Evolutionary conservation across 106 monocot species (phyloP).

Genomic region (Dendrobium officinale): DNA sequence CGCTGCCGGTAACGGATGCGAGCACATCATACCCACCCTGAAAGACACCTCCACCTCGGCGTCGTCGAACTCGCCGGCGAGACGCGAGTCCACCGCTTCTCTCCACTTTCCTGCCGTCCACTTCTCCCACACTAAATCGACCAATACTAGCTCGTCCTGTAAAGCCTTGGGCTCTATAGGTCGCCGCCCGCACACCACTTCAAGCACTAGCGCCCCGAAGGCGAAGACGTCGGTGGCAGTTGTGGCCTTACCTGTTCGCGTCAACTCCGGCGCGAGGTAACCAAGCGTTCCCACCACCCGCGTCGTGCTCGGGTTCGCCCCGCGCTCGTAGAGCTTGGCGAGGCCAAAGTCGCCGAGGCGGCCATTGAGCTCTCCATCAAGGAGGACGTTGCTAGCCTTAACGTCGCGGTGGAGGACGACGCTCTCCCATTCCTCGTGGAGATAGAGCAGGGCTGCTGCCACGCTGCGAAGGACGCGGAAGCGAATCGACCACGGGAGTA

Average conservation of each 20-base stretch:
- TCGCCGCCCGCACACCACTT: slow-evolving; percentile 13
- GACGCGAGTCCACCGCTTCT: slow-evolving; percentile 42
- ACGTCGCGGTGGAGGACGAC: slow-evolving; percentile 42
- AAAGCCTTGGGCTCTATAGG: slow-evolving; percentile 1
- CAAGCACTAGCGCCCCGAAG: slow-evolving; percentile 14
- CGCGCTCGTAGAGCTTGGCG: slow-evolving; percentile 19
- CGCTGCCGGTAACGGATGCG: not conserved
- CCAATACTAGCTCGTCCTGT: slow-evolving; percentile 8
- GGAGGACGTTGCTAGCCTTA: slow-evolving; percentile 59
- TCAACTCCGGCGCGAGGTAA: slow-evolving; percentile 19
- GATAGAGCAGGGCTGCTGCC: slow-evolving; percentile 69
- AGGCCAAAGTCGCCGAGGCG: slow-evolving; percentile 22
- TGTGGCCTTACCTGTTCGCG: slow-evolving; percentile 6
- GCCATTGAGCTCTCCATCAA: slow-evolving; percentile 17
- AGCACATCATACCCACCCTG: slow-evolving; percentile 21
- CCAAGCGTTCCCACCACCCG: slow-evolving; percentile 64
- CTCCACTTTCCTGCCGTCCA: slow-evolving; percentile 6
- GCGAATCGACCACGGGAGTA: slow-evolving; percentile 38
- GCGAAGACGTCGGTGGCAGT: slow-evolving; percentile 18
- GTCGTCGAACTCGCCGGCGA: slow-evolving; percentile 16
- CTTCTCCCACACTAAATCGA: slow-evolving; percentile 33
- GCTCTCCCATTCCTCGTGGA: slow-evolving; percentile 74
- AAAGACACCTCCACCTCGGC: slow-evolving; percentile 7
- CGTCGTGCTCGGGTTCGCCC: slow-evolving; percentile 48
- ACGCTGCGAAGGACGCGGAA: slow-evolving; percentile 50